Evolutionary conservation across 768 basidiomycete species (phyloP).

Genomic region (Mycena vitilis): DNA sequence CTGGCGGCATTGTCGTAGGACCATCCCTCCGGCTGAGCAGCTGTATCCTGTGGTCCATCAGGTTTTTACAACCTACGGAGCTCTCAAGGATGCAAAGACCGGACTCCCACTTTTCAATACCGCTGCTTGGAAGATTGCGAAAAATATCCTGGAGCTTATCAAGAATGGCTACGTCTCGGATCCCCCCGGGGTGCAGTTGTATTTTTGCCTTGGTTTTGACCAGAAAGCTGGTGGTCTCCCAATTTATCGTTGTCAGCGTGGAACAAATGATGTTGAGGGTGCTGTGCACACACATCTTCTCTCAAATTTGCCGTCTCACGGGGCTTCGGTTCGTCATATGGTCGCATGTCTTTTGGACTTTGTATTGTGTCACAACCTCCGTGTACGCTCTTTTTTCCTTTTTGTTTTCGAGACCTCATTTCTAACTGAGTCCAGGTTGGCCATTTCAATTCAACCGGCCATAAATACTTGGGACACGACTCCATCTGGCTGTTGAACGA

Average conservation of each 20-base stretch:
- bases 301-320: not conserved
- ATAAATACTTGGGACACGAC: constrained; percentile 13
- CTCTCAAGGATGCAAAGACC: constrained; percentile 47
- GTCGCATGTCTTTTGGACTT: not conserved
- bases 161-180: constrained; percentile 37
- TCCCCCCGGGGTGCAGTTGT: constrained; percentile 34
- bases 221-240: not conserved
- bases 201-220: not conserved
- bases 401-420: no score
- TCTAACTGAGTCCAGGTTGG: not conserved
- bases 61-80: constrained; percentile 47
- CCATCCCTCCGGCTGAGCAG: constrained; percentile 47
- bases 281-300: constrained; percentile 6
- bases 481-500: constrained; percentile 28
- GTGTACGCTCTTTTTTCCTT: not conserved
- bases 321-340: not conserved
- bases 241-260: not conserved
- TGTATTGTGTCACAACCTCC: constrained; percentile 4
- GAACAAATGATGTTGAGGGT: not conserved
- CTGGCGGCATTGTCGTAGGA: constrained; percentile 38
- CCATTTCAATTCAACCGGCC: constrained; percentile 9
- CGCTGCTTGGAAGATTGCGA: constrained; percentile 44
- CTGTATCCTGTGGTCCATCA: constrained; percentile 41
- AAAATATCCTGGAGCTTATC: constrained; percentile 44
- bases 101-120: constrained; percentile 45